A percentile compares a stretch with the other conserved stretches of the same genome.
Evolutionary conservation across 2,329 filamentous ascomycete genomes (phyloP).

Genomic region (Calonectria naviculata): DNA sequence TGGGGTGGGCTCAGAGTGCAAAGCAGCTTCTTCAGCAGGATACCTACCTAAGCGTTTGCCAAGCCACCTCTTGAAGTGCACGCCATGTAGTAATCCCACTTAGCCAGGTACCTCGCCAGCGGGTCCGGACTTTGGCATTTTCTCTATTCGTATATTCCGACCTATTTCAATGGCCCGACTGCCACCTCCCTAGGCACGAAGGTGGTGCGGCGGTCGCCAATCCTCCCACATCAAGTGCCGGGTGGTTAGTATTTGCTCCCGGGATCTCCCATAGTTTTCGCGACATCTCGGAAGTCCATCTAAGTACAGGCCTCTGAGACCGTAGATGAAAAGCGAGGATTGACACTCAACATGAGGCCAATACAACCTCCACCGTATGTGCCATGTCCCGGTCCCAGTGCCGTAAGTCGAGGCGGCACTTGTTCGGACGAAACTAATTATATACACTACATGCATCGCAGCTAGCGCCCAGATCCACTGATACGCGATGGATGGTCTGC

Average conservation of each 20-base stretch:
- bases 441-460: not conserved
- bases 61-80: not conserved
- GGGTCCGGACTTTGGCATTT: not conserved
- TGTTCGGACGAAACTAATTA: not conserved
- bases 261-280: not conserved
- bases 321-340: not conserved
- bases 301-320: not conserved
- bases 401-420: not conserved
- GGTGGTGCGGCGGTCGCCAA: not conserved
- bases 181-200: not conserved
- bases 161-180: not conserved
- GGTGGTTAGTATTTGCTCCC: not conserved
- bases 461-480: constrained; percentile 2
- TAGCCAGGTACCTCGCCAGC: not conserved
- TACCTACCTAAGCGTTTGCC: not conserved
- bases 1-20: constrained; percentile 1
- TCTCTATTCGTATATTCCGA: not conserved
- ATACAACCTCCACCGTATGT: not conserved
- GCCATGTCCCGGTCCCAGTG: not conserved
- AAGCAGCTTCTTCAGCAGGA: not conserved
- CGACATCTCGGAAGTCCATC: not conserved
- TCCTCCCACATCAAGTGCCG: not conserved
- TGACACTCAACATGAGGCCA: not conserved
- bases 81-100: not conserved
- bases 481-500: not conserved